These are phyloP conservation scores for Sesbania bispinosa DNA, from an alignment of 306 rosid genomes.

Conservation along the genomic window DNA sequence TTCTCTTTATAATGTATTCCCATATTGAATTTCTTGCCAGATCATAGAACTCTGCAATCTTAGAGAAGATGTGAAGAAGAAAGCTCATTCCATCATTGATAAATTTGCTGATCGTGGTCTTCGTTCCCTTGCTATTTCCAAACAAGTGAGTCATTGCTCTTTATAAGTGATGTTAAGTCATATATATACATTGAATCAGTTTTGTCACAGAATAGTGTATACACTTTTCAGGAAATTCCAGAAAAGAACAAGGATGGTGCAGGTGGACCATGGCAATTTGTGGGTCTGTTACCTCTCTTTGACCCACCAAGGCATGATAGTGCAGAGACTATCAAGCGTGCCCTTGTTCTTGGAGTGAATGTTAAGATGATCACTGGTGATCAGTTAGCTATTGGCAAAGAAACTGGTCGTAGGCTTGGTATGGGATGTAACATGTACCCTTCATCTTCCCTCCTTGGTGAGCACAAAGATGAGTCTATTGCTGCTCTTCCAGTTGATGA, in stretches of 20 bases:
- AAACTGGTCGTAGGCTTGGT: constrained; percentile 92
- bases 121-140: constrained; percentile 69
- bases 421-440: constrained; percentile 99
- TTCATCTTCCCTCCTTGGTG: constrained; percentile 88
- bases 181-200: neutral
- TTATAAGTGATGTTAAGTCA: too few species aligned
- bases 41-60: constrained; percentile 79
- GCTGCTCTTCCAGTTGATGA: constrained; percentile 73
- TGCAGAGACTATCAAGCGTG: constrained; percentile 85
- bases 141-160: constrained; percentile 59
- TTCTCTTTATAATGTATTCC: neutral
- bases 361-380: constrained; percentile 98
- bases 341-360: constrained; percentile 78
- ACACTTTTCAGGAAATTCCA: constrained; percentile 46
- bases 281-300: constrained; percentile 87
- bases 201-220: neutral
- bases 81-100: constrained; percentile 68
- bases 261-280: constrained; percentile 79
- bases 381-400: constrained; percentile 89
- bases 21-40: constrained; percentile 34
- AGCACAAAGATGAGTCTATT: constrained; percentile 56
- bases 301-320: constrained; percentile 97
- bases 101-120: constrained; percentile 93
- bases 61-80: constrained; percentile 50
- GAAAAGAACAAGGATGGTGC: constrained; percentile 69